These are phyloP conservation scores for Phialocephala subalpina DNA, from an alignment of 2,329 filamentous ascomycete species.

Conservation along the genomic window DNA sequence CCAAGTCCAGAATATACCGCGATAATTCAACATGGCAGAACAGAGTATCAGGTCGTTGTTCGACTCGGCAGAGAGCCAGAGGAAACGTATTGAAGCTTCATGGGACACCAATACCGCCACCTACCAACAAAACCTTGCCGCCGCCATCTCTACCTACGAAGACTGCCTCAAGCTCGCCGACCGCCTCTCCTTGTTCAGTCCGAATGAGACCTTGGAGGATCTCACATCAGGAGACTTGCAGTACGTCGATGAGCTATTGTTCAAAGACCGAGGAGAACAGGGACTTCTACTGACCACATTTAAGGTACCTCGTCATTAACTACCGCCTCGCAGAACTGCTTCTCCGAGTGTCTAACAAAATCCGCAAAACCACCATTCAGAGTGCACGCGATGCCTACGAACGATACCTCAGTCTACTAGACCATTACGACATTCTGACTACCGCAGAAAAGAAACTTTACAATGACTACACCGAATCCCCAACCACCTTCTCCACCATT, in stretches of 20 bases:
- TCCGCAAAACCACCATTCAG: constrained; percentile 70
- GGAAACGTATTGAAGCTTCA: constrained; percentile 66
- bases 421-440: constrained; percentile 79
- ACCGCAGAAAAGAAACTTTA: constrained; percentile 72
- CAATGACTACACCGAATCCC: constrained; percentile 76
- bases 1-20: constrained; percentile 14
- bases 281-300: constrained; percentile 32
- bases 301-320: constrained; percentile 77
- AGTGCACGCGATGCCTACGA: constrained; percentile 77
- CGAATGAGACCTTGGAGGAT: constrained; percentile 90
- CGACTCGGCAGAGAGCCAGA: constrained; percentile 60
- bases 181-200: constrained; percentile 83
- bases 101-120: constrained; percentile 69
- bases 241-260: constrained; percentile 51
- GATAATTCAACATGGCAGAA: constrained; percentile 54
- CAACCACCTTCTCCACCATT: constrained; percentile 76
- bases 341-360: constrained; percentile 68
- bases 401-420: constrained; percentile 76
- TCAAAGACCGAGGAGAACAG: neutral
- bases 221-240: constrained; percentile 84
- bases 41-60: constrained; percentile 60
- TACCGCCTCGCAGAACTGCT: constrained; percentile 83
- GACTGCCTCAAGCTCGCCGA: constrained; percentile 75
- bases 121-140: constrained; percentile 73
- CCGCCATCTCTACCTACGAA: constrained; percentile 75